Evolutionary conservation across 2,329 filamentous ascomycete species (phyloP).

Genomic region (Mycocentrospora acerina): DNA sequence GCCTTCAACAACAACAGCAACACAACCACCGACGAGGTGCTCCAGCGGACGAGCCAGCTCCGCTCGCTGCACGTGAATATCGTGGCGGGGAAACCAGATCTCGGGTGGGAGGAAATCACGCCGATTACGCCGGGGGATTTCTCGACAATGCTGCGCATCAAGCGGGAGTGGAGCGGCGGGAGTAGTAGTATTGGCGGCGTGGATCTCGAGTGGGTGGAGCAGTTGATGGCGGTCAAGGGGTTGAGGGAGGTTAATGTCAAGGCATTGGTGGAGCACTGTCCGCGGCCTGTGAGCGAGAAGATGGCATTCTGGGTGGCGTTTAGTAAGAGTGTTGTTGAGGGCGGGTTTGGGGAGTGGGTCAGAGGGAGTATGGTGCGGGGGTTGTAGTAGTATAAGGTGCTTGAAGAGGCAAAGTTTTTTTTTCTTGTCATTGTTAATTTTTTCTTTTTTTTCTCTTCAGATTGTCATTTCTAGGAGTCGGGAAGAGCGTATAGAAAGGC

Average conservation of each 20-base stretch:
- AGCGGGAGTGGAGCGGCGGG: constrained; percentile 25
- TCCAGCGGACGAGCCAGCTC: constrained; percentile 12
- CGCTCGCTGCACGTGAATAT: constrained; percentile 49
- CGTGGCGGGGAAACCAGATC: constrained; percentile 54
- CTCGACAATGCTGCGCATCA: constrained; percentile 26
- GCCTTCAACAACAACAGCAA: neutral
- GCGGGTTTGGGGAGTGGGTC: constrained; percentile 57
- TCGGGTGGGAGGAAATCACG: constrained; percentile 52
- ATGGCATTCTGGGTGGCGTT: constrained; percentile 63
- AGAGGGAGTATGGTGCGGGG: constrained; percentile 37
- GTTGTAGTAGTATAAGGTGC: too few relatives aligned
- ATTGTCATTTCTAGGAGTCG: too few relatives aligned
- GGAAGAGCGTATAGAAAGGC: too few relatives aligned
- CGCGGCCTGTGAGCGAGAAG: constrained; percentile 54
- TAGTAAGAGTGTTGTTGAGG: constrained; percentile 59
- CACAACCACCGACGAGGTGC: neutral
- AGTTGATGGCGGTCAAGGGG: constrained; percentile 54
- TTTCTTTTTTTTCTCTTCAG: too few relatives aligned
- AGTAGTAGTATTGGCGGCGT: constrained; percentile 22
- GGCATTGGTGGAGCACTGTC: constrained; percentile 57
- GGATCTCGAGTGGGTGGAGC: constrained; percentile 59
- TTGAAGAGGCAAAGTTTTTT: too few relatives aligned
- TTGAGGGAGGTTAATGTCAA: constrained; percentile 55
- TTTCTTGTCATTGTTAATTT: too few relatives aligned
- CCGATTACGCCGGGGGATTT: constrained; percentile 25